phyloP scores from a whole-genome alignment of 2,329 filamentous ascomycete genomes.

The Neonectria coccinea region DNA sequence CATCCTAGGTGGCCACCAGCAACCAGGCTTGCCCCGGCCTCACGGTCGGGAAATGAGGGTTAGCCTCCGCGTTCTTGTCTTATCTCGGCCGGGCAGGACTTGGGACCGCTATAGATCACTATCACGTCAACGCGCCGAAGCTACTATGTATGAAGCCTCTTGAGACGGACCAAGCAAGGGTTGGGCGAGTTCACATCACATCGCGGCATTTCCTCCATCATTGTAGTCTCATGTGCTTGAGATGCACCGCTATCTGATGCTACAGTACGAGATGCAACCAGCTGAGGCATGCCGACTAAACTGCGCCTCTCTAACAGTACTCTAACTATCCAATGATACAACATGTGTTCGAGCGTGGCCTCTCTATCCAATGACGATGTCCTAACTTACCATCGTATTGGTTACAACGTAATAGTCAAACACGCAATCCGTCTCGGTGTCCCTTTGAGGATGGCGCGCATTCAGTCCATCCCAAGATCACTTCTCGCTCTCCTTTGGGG shows the following conservation, averaged over 20 bases:
- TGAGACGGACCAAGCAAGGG: constrained; percentile 13
- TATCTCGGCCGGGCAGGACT: constrained; percentile 32
- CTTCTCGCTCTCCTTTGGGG: constrained; percentile 22
- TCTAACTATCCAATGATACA: constrained; percentile 16
- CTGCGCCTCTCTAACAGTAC: not conserved
- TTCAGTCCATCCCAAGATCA: not conserved
- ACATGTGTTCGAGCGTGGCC: constrained; percentile 4
- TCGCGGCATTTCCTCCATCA: constrained; percentile 12
- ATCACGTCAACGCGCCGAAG: constrained; percentile 28
- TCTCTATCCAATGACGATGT: constrained; percentile 17
- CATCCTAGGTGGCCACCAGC: not conserved
- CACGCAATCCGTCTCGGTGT: constrained; percentile 10
- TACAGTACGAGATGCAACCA: not conserved
- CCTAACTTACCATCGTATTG: not conserved
- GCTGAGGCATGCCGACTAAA: not conserved
- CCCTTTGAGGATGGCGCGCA: constrained; percentile 11
- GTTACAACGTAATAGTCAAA: constrained; percentile 11
- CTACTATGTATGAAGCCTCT: constrained; percentile 20
- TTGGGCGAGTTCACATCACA: constrained; percentile 19
- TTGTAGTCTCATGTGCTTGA: constrained; percentile 3
- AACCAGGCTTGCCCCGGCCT: constrained; percentile 21
- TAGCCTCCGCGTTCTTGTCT: constrained; percentile 33
- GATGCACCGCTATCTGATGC: not conserved
- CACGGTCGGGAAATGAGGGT: constrained; percentile 36
- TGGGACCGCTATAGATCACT: constrained; percentile 14